phyloP scores from a whole-genome alignment of 2,329 filamentous ascomycete species.

The Cercospora brassicicola region DNA sequence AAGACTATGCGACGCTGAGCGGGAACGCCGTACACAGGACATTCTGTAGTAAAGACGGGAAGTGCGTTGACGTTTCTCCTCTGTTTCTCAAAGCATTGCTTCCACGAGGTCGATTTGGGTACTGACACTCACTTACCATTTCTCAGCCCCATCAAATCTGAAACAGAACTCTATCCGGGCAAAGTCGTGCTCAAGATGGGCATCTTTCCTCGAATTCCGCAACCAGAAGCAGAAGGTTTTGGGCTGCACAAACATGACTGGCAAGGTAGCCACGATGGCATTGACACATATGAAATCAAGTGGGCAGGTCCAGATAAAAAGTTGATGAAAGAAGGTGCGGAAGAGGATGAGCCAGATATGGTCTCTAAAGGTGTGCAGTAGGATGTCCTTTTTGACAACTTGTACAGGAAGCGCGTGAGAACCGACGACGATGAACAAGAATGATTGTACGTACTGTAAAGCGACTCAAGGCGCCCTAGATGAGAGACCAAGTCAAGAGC shows the following conservation, averaged over 20 bases:
- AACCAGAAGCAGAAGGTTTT: constrained; percentile 50
- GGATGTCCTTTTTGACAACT: background rate
- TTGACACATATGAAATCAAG: constrained; percentile 44
- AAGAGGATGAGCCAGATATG: constrained; percentile 6
- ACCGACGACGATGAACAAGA: background rate
- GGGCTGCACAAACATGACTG: constrained; percentile 47
- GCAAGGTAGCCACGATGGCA: constrained; percentile 43
- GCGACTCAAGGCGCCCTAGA: background rate
- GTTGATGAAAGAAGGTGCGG: constrained; percentile 20
- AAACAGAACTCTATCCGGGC: constrained; percentile 43
- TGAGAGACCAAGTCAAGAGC: background rate
- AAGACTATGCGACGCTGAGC: constrained; percentile 49
- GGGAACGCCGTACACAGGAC: constrained; percentile 48
- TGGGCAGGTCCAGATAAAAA: constrained; percentile 44
- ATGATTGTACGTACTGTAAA: background rate
- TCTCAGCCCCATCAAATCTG: constrained; percentile 50
- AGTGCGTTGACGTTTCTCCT: constrained; percentile 39
- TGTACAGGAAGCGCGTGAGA: background rate
- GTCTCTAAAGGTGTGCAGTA: constrained; percentile 11
- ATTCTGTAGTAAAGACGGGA: constrained; percentile 51
- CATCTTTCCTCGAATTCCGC: constrained; percentile 51
- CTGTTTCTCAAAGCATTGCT: background rate
- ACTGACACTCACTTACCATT: constrained; percentile 9
- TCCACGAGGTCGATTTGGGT: background rate
- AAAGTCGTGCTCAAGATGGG: constrained; percentile 54